phyloP scores from a whole-genome alignment of 1,284 basidiomycete genomes.

The Leucocoprinus gongylophorus region DNA sequence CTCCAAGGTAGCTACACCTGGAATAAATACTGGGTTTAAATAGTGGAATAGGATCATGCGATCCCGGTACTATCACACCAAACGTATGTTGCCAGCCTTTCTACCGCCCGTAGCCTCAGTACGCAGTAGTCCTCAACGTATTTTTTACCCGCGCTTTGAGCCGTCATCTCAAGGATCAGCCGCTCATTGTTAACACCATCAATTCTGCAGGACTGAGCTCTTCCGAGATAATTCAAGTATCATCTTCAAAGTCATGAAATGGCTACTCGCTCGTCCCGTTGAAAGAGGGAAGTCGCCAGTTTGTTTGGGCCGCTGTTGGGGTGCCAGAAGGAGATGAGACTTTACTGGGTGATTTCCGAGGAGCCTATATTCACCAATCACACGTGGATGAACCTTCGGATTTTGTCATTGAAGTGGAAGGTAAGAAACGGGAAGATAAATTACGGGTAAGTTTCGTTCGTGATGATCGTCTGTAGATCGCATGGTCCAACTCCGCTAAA shows the following conservation, averaged over 20 bases:
- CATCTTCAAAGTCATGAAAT: neutral
- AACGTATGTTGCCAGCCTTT: slow-evolving; percentile 22
- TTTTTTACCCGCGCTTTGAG: slow-evolving; percentile 36
- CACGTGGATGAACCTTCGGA: slow-evolving; percentile 36
- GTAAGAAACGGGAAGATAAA: slow-evolving; percentile 31
- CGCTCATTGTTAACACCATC: slow-evolving; percentile 32
- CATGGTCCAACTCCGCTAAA: neutral
- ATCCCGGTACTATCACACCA: slow-evolving; percentile 26
- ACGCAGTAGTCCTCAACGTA: slow-evolving; percentile 34
- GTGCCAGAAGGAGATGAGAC: slow-evolving; percentile 25
- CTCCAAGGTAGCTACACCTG: slow-evolving; percentile 11
- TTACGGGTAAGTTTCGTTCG: slow-evolving; percentile 28
- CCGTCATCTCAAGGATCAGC: slow-evolving; percentile 27
- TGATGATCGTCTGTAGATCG: neutral
- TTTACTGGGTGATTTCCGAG: slow-evolving; percentile 32
- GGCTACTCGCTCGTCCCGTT: slow-evolving; percentile 24
- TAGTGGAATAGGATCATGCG: slow-evolving; percentile 14
- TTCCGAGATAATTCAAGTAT: slow-evolving; percentile 21
- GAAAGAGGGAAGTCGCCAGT: slow-evolving; percentile 39
- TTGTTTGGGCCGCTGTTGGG: slow-evolving; percentile 37
- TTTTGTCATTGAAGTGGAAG: slow-evolving; percentile 37
- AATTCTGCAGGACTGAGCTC: slow-evolving; percentile 41
- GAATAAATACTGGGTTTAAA: neutral
- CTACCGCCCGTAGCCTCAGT: neutral
- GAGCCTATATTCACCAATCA: slow-evolving; percentile 28